phyloP scores from a whole-genome alignment of 176 grass and related monocot species.

The bread wheat (Triticum aestivum) region DNA sequence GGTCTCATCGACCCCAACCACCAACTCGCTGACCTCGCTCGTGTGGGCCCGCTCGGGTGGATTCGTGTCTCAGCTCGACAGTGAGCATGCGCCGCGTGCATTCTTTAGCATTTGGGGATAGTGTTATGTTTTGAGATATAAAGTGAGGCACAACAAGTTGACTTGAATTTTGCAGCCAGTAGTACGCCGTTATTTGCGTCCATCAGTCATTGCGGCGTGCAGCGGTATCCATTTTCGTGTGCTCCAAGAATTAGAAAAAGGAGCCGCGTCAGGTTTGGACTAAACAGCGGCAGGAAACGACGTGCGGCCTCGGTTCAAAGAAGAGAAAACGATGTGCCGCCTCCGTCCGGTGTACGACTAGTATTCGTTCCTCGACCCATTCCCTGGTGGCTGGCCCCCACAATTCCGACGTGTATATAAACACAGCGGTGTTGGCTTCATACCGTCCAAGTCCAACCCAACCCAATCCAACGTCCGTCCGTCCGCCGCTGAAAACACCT shows the following conservation, averaged over 20 bases:
- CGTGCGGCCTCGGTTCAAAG: background rate
- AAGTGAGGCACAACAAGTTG: no score
- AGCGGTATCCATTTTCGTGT: background rate
- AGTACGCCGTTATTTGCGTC: no score
- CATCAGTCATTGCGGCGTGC: no score
- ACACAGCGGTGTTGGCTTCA: background rate
- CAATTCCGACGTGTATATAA: background rate
- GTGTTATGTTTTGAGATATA: no score
- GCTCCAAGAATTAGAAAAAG: background rate
- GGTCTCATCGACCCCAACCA: no score
- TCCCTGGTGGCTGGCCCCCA: background rate
- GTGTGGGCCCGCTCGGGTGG: no score
- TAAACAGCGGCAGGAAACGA: background rate
- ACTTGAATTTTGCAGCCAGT: no score
- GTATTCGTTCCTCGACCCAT: no score
- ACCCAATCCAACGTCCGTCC: constrained; percentile 15
- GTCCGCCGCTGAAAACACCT: background rate
- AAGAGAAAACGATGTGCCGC: background rate
- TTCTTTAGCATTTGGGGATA: no score
- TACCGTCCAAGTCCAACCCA: background rate
- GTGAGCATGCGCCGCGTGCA: no score
- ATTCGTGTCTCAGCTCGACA: no score
- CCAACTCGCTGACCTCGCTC: no score
- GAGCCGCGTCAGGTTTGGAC: background rate
- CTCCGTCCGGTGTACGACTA: background rate